These are phyloP conservation scores for Phaeosphaeriaceae sp. DNA, from an alignment of 2,329 filamentous ascomycete genomes.

Conservation along the genomic window DNA sequence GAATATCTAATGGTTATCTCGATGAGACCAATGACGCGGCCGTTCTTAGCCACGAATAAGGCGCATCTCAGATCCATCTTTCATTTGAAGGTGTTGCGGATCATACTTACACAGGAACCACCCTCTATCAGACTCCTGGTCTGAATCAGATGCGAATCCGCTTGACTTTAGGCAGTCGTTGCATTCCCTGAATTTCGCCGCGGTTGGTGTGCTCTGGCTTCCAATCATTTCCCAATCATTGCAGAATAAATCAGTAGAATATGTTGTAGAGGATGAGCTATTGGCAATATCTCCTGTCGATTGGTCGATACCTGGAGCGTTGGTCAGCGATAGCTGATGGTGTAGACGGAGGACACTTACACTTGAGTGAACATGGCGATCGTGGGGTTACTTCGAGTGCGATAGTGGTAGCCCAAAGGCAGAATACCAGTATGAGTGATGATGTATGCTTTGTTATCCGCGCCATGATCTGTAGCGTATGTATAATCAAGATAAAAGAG, in stretches of 20 bases:
- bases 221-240: constrained; percentile 21
- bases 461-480: constrained; percentile 2
- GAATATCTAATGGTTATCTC: too few relatives aligned
- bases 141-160: constrained; percentile 10
- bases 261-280: constrained; percentile 15
- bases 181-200: constrained; percentile 25
- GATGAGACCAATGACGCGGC: too few relatives aligned
- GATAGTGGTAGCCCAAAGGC: constrained; percentile 1
- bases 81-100: neutral
- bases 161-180: constrained; percentile 24
- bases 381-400: constrained; percentile 27
- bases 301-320: constrained; percentile 10
- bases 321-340: neutral
- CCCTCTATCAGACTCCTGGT: constrained; percentile 18
- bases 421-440: neutral
- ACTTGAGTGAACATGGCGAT: constrained; percentile 27
- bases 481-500: neutral
- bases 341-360: neutral
- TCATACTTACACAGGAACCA: constrained; percentile 28
- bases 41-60: too few relatives aligned
- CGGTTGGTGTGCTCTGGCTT: constrained; percentile 18
- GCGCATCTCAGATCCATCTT: too few relatives aligned
- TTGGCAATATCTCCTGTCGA: constrained; percentile 16
- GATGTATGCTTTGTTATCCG: neutral
- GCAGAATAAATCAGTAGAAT: constrained; percentile 19